A percentile compares a stretch with the other conserved stretches of the same genome.
These are phyloP conservation scores for Fusarium luffae DNA, from an alignment of 2,329 filamentous ascomycete species.

Conservation along the genomic window DNA sequence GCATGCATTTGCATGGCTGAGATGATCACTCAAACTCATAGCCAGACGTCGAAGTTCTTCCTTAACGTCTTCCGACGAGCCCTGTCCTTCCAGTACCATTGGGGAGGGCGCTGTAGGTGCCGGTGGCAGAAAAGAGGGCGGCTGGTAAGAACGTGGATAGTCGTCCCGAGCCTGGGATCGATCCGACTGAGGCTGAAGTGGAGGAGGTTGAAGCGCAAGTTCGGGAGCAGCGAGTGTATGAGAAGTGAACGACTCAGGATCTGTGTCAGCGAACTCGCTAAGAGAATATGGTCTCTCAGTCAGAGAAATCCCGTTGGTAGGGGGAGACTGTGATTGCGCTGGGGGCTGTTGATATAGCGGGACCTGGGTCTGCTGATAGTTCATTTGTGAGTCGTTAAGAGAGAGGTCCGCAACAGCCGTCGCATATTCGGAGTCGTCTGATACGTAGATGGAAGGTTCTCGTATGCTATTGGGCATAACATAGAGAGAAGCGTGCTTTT, in stretches of 20 bases:
- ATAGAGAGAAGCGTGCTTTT: conserved; percentile 70
- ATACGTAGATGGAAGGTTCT: conserved; percentile 70
- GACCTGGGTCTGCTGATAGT: conserved; percentile 36
- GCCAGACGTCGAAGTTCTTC: conserved; percentile 63
- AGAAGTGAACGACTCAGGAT: conserved; percentile 52
- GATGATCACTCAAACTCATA: conserved; percentile 61
- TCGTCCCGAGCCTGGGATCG: conserved; percentile 32
- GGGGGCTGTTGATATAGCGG: conserved; percentile 27
- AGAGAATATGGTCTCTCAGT: conserved; percentile 52
- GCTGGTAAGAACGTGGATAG: conserved; percentile 23
- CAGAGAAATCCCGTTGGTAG: conserved; percentile 27
- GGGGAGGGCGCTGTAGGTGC: conserved; percentile 59
- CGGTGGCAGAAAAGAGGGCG: conserved; percentile 47
- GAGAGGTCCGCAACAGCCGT: conserved; percentile 50
- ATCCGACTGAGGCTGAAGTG: conserved; percentile 40
- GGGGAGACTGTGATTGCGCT: conserved; percentile 14
- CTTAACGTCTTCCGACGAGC: conserved; percentile 62
- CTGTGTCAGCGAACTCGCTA: conserved; percentile 56
- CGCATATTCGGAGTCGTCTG: conserved; percentile 66
- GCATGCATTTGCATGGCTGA: conserved; percentile 58
- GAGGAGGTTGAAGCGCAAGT: conserved; percentile 34
- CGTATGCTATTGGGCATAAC: conserved; percentile 55
- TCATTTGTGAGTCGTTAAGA: conserved; percentile 37
- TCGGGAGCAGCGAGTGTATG: conserved; percentile 47
- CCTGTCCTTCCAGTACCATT: conserved; percentile 66